Evolutionary conservation across 257 asterid species (phyloP).

Genomic region (Fraxinus americana): DNA sequence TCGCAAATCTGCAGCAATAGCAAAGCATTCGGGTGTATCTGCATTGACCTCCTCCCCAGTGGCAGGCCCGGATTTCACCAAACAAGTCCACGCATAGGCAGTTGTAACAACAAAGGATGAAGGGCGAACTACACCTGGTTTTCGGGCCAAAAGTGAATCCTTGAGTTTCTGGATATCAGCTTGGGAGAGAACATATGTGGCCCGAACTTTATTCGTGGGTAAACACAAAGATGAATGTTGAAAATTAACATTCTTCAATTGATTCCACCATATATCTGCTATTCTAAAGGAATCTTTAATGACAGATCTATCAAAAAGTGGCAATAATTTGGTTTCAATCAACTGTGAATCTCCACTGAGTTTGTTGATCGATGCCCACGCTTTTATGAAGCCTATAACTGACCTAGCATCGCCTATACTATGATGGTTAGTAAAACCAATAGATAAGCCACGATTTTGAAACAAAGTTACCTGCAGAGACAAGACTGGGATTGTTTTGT

Average conservation of each 20-base stretch:
- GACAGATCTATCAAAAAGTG: no score
- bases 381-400: no score
- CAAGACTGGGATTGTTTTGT: no score
- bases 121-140: constrained; percentile 25
- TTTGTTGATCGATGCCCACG: no score
- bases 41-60: constrained; percentile 6
- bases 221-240: constrained; percentile 14
- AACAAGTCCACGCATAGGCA: constrained; percentile 45
- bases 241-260: no score
- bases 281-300: no score
- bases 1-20: constrained; percentile 39
- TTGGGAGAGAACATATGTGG: constrained; percentile 44
- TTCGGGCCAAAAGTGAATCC: constrained; percentile 28
- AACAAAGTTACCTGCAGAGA: no score
- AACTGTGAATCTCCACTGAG: no score
- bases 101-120: constrained; percentile 43
- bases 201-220: constrained; percentile 40
- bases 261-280: constrained; percentile 28
- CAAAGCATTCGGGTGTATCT: constrained; percentile 19
- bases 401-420: no score
- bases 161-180: constrained; percentile 39
- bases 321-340: no score
- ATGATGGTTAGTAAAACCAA: no score
- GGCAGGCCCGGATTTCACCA: constrained; percentile 33
- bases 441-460: no score